Evolutionary conservation across 23 red algal genomes (phyloP).

Genomic region (Cyanidiococcus yangmingshanensis): DNA sequence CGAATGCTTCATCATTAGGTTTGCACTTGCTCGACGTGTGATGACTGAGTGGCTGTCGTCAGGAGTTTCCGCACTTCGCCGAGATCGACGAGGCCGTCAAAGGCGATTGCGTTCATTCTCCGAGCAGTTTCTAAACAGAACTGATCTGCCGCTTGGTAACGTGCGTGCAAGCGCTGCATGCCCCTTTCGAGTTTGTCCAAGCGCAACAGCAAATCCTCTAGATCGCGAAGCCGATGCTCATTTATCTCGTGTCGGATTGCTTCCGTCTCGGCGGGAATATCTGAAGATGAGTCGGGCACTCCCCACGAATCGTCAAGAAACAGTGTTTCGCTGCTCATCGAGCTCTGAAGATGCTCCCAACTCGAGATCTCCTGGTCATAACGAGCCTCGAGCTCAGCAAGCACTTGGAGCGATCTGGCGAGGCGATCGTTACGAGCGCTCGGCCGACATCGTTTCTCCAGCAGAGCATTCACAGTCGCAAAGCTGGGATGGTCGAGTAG

Average conservation of each 20-base stretch:
- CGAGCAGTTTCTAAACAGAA: background rate
- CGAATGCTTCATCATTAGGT: too few relatives aligned
- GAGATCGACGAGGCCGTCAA: slow-evolving; percentile 5
- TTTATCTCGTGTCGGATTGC: background rate
- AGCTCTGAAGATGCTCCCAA: background rate
- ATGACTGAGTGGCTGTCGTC: background rate
- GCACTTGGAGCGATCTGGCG: background rate
- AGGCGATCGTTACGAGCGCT: background rate
- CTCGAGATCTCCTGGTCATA: background rate
- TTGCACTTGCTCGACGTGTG: background rate
- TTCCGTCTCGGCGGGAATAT: background rate
- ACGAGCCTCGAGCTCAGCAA: background rate
- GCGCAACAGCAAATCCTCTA: background rate
- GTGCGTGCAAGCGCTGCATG: background rate
- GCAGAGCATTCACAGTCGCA: background rate
- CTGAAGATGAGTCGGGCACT: background rate
- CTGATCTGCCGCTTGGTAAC: background rate
- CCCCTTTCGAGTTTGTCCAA: background rate
- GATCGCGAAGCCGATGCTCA: background rate
- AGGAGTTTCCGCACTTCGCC: background rate
- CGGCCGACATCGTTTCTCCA: background rate
- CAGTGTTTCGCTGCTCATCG: background rate
- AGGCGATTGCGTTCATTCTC: background rate
- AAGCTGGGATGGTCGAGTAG: background rate
- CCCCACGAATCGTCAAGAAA: background rate